These are phyloP conservation scores for Adansonia madagascariensis DNA, from an alignment of 441 rosid genomes.

Conservation along the genomic window DNA sequence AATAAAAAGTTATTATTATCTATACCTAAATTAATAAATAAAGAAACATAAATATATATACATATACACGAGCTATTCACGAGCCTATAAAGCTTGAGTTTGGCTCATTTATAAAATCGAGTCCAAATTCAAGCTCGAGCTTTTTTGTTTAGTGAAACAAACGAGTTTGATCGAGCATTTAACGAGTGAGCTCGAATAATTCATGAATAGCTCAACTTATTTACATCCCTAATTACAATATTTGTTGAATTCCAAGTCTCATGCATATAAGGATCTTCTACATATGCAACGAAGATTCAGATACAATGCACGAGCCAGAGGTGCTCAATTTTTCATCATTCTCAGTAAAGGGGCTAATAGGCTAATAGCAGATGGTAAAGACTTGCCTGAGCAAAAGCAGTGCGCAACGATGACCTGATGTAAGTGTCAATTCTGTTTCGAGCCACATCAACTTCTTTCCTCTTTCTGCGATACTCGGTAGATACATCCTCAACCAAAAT, in stretches of 20 bases:
- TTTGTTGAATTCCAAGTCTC: neutral
- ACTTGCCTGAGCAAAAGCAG: constrained; percentile 99
- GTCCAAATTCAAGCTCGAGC: too few relatives aligned
- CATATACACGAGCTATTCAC: too few relatives aligned
- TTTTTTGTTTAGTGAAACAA: too few relatives aligned
- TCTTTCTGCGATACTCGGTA: constrained; percentile 77
- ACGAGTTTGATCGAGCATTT: too few relatives aligned
- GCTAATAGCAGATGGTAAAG: constrained; percentile 21
- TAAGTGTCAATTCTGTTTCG: constrained; percentile 87
- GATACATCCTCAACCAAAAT: constrained; percentile 51
- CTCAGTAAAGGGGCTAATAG: constrained; percentile 4
- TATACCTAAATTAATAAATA: too few relatives aligned
- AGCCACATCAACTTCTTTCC: constrained; percentile 87
- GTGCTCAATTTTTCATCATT: constrained; percentile 18
- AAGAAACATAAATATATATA: too few relatives aligned
- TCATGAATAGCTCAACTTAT: too few relatives aligned
- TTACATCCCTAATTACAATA: neutral
- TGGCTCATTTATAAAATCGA: too few relatives aligned
- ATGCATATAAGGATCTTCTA: constrained; percentile 4
- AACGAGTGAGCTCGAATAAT: too few relatives aligned
- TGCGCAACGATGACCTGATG: constrained; percentile 93
- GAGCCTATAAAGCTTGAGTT: too few relatives aligned
- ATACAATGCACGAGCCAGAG: neutral
- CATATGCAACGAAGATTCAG: constrained; percentile 23
- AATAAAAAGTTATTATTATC: too few relatives aligned